Percentiles rank a stretch among this genome's conserved stretches.
These are phyloP conservation scores for Boletus reticulatus DNA, from an alignment of 768 basidiomycete genomes.

Conservation along the genomic window DNA sequence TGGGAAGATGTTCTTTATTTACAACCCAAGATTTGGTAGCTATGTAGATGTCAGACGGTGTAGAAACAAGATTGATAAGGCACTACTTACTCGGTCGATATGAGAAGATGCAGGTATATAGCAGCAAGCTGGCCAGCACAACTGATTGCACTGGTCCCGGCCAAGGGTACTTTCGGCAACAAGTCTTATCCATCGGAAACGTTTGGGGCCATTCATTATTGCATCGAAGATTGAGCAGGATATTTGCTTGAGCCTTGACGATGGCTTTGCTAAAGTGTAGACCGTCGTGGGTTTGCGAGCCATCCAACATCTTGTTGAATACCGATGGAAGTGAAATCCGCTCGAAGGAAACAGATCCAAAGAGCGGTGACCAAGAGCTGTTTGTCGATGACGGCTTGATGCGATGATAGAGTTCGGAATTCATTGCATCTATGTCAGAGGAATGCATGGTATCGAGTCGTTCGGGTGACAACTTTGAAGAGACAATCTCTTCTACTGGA, in stretches of 20 bases:
- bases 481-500: conserved; percentile 72
- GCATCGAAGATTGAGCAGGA: conserved; percentile 79
- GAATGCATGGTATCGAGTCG: conserved; percentile 68
- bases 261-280: conserved; percentile 72
- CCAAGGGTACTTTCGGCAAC: conserved; percentile 75
- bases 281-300: conserved; percentile 78
- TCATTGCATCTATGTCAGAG: conserved; percentile 89
- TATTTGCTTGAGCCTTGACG: conserved; percentile 66
- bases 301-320: conserved; percentile 78
- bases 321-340: conserved; percentile 66
- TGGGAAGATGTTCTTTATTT: conserved; percentile 33
- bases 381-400: conserved; percentile 38
- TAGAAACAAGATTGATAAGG: conserved; percentile 2
- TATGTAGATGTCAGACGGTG: conserved; percentile 13
- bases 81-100: conserved; percentile 34
- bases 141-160: conserved; percentile 56
- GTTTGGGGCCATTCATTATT: conserved; percentile 64
- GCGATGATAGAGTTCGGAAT: conserved; percentile 76
- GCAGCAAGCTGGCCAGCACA: conserved; percentile 44
- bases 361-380: conserved; percentile 30
- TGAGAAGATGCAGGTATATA: conserved; percentile 50
- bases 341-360: conserved; percentile 16
- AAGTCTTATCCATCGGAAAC: conserved; percentile 72
- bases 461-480: conserved; percentile 60
- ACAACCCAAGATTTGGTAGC: conserved; percentile 17